Evolutionary conservation across 495 filamentous ascomycete genomes (phyloP).

Genomic region (Aspergillus haitiensis): DNA sequence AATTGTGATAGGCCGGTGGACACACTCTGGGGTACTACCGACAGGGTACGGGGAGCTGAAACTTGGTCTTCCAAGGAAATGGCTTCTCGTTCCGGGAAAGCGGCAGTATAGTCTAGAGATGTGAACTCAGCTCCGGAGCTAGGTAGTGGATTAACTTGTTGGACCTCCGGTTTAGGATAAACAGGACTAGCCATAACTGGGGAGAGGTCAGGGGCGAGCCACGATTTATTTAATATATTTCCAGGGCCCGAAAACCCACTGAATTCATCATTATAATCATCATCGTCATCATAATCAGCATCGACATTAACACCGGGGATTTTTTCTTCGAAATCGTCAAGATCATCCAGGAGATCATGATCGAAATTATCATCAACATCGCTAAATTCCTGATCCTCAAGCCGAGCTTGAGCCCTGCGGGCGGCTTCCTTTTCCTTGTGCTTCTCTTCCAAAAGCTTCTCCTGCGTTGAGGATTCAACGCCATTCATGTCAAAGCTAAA

Average conservation of each 20-base stretch:
- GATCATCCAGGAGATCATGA: constrained; percentile 68
- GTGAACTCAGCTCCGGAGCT: background rate
- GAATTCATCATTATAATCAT: constrained; percentile 45
- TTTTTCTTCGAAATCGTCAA: constrained; percentile 70
- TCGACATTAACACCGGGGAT: constrained; percentile 76
- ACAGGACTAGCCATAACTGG: constrained; percentile 42
- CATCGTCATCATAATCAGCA: constrained; percentile 59
- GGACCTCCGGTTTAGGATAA: constrained; percentile 25
- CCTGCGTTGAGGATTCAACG: constrained; percentile 74
- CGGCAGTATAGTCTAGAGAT: background rate
- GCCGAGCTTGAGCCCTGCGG: constrained; percentile 35
- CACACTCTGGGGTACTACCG: background rate
- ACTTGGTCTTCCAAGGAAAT: background rate
- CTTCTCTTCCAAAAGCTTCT: constrained; percentile 81
- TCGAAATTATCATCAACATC: constrained; percentile 61
- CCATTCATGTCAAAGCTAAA: constrained; percentile 89
- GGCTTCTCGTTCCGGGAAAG: background rate
- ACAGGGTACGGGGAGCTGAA: background rate
- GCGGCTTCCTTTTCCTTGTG: constrained; percentile 68
- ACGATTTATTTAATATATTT: constrained; percentile 37
- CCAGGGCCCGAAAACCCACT: constrained; percentile 35
- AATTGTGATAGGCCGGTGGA: constrained; percentile 1
- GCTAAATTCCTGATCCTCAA: constrained; percentile 49
- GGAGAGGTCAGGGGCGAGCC: constrained; percentile 39
- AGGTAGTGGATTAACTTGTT: constrained; percentile 9